phyloP scores from a whole-genome alignment of 305 asterid genomes.

The Solanum hybrid region DNA sequence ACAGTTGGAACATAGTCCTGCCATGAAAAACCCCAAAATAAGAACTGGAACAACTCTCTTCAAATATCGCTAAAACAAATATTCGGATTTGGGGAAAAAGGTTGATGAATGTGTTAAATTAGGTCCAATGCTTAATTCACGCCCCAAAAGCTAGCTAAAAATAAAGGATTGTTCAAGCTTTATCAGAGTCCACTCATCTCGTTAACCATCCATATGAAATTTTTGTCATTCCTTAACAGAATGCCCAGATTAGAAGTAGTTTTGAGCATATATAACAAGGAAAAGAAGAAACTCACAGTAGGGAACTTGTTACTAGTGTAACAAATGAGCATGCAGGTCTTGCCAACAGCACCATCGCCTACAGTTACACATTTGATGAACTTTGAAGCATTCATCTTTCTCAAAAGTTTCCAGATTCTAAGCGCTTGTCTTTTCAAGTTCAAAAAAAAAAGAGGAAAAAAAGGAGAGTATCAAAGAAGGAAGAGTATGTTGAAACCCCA shows the following conservation, averaged over 20 bases:
- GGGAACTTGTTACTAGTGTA: conserved; percentile 94
- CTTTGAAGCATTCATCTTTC: conserved; percentile 83
- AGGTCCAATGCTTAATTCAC: background rate
- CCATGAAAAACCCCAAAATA: background rate
- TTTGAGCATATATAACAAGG: background rate
- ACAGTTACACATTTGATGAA: conserved; percentile 96
- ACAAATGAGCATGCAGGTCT: conserved; percentile 95
- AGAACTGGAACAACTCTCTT: background rate
- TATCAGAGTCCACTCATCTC: background rate
- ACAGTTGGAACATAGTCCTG: conserved; percentile 96
- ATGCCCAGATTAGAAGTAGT: background rate
- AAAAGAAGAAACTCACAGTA: conserved; percentile 33
- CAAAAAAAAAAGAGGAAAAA: background rate
- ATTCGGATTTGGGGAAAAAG: background rate
- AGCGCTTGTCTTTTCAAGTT: conserved; percentile 1
- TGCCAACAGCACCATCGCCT: conserved; percentile 99
- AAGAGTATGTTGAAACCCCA: conserved; percentile 8
- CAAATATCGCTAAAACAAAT: background rate
- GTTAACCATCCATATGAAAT: background rate
- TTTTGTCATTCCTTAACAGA: background rate
- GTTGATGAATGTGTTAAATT: background rate
- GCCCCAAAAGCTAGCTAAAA: background rate
- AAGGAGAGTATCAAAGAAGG: background rate
- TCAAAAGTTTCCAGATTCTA: background rate
- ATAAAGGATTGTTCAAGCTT: background rate